Evolutionary conservation across 2,329 filamentous ascomycete species (phyloP).

Genomic region (Fusarium fujikuroi): DNA sequence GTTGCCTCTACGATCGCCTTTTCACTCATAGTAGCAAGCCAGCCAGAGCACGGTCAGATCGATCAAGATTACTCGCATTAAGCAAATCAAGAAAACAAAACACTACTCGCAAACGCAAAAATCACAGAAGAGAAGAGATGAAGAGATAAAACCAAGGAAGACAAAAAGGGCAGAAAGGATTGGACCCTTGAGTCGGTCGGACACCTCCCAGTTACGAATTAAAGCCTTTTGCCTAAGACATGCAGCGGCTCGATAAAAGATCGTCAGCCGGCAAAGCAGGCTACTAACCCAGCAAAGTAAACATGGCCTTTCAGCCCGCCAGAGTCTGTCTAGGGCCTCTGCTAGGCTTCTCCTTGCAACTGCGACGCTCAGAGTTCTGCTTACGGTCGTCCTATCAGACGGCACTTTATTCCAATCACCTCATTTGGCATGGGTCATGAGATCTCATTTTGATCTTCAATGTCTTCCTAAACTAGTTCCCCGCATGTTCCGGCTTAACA

Average conservation of each 20-base stretch:
- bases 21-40: constrained; percentile 27
- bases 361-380: neutral
- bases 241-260: constrained; percentile 33
- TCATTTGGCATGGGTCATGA: constrained; percentile 6
- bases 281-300: neutral
- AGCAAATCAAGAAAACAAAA: neutral
- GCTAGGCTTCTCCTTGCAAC: neutral
- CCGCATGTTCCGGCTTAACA: constrained; percentile 4
- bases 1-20: constrained; percentile 23
- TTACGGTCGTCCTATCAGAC: constrained; percentile 32
- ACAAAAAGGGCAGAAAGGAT: neutral
- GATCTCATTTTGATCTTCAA: constrained; percentile 7
- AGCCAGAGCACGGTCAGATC: neutral
- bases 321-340: neutral
- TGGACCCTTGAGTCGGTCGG: neutral
- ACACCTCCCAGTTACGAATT: constrained; percentile 17
- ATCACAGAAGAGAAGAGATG: neutral
- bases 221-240: constrained; percentile 21
- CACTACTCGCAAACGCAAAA: neutral
- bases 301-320: constrained; percentile 11
- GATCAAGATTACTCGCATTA: neutral
- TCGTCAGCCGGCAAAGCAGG: neutral
- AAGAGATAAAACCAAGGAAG: neutral
- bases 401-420: constrained; percentile 22
- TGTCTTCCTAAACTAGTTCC: neutral